Base-by-base conservation (phyloP, 768 basidiomycete species). In the Crassisporium funariophilum region DNA sequence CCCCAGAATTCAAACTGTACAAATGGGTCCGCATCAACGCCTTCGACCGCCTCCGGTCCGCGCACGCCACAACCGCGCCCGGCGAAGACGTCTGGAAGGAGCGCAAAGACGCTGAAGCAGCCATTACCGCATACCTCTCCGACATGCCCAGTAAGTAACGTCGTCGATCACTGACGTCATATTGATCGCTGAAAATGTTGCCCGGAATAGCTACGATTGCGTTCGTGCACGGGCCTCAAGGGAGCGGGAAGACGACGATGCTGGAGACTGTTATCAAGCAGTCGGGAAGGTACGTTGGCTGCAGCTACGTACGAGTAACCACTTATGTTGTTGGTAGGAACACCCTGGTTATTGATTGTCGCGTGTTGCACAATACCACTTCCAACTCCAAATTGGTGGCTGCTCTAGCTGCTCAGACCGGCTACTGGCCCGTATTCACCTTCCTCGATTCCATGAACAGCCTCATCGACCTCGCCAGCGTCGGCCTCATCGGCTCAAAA, bases 401-500 rank as follows among this genome's bases (percentile, higher is more conserved):
- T 17, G 72, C 73, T 4, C 71, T 98, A 7, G 93, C 95, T 1
- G 68, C 66, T 5, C 90, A 97, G 58, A 91, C 88, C 0, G 94
- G 95, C 25, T 92, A 91, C 60, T 87, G 84, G 76, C 95, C 94
- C 4, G 77, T 91, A 5, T 95, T 97, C 67, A 85, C 85, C 4
- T 88, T 93, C 68, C 70, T 91, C 39, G 84, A 86, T 57, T 91
- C 88, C 0, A 67, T 91, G 60, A 88, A 80, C 57, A 86, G 81
- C 52, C 68, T 98, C 46, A 81, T 98, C 50, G 95, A 98, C 62
- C 76, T 98, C n/a, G 93, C 91, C 1, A 86, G 85, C 48, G 80
- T 94, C 34, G 95, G 95, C 1, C 60, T 98, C n/a, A 97, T 97
- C 55, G 97, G 97, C 2, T 92, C 97, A 61, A 98, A 98, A 71